Evolutionary conservation across 1,139 yeast species (phyloP).

Genomic region (Geotrichum klebahnii): DNA sequence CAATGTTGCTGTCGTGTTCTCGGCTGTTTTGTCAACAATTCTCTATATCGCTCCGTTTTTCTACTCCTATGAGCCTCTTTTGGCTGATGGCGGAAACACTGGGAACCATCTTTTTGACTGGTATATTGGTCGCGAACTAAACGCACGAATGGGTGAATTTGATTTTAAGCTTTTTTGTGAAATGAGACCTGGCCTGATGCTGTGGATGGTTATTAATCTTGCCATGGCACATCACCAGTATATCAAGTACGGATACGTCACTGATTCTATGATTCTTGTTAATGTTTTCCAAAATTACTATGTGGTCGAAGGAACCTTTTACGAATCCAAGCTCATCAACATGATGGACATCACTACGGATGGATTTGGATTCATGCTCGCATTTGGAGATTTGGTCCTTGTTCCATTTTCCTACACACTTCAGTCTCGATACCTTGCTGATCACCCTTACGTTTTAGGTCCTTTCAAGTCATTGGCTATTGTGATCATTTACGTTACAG

Average conservation of each 20-base stretch:
- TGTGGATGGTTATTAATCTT: slow-evolving; percentile 77
- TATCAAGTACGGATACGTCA: slow-evolving; percentile 52
- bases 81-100: slow-evolving; percentile 85
- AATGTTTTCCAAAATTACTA: slow-evolving; percentile 72
- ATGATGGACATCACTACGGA: slow-evolving; percentile 97
- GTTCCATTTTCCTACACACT: slow-evolving; percentile 91
- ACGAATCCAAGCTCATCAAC: slow-evolving; percentile 81
- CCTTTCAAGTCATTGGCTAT: slow-evolving; percentile 38
- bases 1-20: slow-evolving; percentile 58
- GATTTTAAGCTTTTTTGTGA: slow-evolving; percentile 92
- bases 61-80: slow-evolving; percentile 57
- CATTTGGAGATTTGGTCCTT: slow-evolving; percentile 89
- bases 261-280: slow-evolving; percentile 70
- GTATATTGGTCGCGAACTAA: slow-evolving; percentile 95
- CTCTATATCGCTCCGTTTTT: slow-evolving; percentile 64
- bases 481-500: slow-evolving; percentile 48
- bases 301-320: slow-evolving; percentile 84
- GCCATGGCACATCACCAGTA: slow-evolving; percentile 82
- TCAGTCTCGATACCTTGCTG: slow-evolving; percentile 76
- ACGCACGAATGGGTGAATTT: slow-evolving; percentile 80
- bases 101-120: slow-evolving; percentile 77
- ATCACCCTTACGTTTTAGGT: slow-evolving; percentile 61
- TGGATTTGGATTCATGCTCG: slow-evolving; percentile 94
- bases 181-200: slow-evolving; percentile 86
- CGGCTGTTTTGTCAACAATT: slow-evolving; percentile 57